Base-by-base conservation (phyloP, 2,329 filamentous ascomycete species). In the Arthrobotrys sphaeroides region DNA sequence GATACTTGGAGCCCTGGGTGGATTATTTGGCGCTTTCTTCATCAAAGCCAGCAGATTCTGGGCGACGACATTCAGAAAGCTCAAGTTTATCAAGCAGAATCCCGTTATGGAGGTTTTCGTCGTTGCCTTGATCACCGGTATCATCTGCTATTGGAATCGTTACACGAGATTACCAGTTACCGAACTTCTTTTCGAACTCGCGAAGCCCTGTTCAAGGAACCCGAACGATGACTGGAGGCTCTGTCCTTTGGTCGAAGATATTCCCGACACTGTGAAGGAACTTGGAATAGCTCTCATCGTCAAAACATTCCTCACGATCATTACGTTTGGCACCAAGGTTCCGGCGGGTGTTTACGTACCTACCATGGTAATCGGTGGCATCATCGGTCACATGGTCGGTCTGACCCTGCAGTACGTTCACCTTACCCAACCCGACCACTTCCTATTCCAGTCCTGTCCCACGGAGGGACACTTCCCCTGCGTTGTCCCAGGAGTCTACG, bases 401-500 rank as follows among this genome's bases (percentile, higher is more conserved):
- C 73, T 80, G 10, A 28, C 13, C 5, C 49, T 75, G 61, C 77
- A 76, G 61, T 75, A 73, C 43, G 10, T 40, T 18, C 42, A 73
- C 36, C 26, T 78, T 18, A 78, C 77, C 18, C 91, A 90, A 80
- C 91, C 93, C 0, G 83, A 89, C 65, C 90, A 90, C 80, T 84
- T 88, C 12, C 83, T 97, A 5, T 97, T 94, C 84, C 88, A 89
- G 18, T 85, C 86, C 10, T 98, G 95, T 80, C 88, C 90, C 2
- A 86, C 88, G 5, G 86, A 87, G 61, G 85, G 89, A 40, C 89
- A 91, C 31, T 90, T 92, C 72, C 90, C 90, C 1, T 98, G 95
- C 81, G 92, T 99, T 53, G 94, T 96, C 53, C 95, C 95, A 0
- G 95, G 95, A n/a, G 93, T 98, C 0, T 99, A 99, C 81, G 95